Evolutionary conservation across 164 flowering plant genomes (phyloP).

Genomic region (Stephania cephalantha): DNA sequence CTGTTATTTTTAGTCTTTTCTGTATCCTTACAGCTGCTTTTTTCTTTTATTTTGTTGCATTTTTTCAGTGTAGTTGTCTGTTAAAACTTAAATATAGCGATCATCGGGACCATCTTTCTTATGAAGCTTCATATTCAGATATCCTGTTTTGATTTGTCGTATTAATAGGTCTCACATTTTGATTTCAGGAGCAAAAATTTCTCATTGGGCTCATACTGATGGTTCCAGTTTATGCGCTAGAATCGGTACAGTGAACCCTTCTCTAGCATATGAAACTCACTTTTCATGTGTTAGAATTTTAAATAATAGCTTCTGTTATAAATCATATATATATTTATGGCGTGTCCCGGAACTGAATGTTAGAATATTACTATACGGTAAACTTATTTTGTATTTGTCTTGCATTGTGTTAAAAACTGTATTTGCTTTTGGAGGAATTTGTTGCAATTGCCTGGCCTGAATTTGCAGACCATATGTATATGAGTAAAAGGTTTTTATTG

Average conservation of each 20-base stretch:
- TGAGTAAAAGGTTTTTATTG: too few relatives aligned
- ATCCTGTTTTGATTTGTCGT: background rate
- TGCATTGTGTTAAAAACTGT: background rate
- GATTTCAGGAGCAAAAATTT: constrained; percentile 94
- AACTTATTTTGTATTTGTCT: background rate
- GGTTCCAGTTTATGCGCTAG: constrained; percentile 96
- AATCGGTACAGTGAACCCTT: constrained; percentile 55
- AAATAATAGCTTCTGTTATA: background rate
- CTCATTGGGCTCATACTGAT: constrained; percentile 84
- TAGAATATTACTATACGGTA: background rate
- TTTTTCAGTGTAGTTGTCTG: background rate
- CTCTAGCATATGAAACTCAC: background rate
- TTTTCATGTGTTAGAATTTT: background rate
- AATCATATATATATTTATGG: background rate
- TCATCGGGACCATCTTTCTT: background rate
- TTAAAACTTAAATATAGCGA: background rate
- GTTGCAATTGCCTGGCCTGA: background rate
- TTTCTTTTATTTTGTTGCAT: background rate
- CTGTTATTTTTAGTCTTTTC: background rate
- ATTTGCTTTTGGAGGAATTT: background rate
- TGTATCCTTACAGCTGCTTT: background rate
- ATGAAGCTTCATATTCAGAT: background rate
- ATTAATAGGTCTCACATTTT: constrained; percentile 6
- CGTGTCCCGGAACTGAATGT: background rate
- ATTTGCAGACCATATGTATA: background rate